A percentile compares a stretch with the other conserved stretches of the same genome.
These are phyloP conservation scores for Aspergillus sclerotiicarbonarius DNA, from an alignment of 495 filamentous ascomycete species.

Conservation along the genomic window DNA sequence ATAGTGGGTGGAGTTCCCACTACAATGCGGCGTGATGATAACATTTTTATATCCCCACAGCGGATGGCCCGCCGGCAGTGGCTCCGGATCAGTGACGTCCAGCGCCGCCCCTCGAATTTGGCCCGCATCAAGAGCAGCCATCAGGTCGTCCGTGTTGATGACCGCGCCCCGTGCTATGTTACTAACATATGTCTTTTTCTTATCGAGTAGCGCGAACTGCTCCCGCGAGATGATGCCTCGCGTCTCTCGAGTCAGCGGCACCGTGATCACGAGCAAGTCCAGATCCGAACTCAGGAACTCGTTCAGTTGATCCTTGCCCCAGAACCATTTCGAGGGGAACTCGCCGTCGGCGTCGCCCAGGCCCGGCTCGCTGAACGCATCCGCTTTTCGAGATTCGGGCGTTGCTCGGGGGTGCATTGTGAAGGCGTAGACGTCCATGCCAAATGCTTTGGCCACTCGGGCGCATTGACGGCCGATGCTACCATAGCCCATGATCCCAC, in stretches of 20 bases:
- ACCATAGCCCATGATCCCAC: conserved; percentile 71
- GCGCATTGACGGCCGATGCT: conserved; percentile 68
- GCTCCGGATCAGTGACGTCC: conserved; percentile 79
- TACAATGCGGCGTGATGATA: conserved; percentile 71
- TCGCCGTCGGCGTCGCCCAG: conserved; percentile 69
- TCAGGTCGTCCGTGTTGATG: conserved; percentile 61
- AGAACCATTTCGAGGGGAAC: conserved; percentile 65
- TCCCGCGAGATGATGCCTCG: conserved; percentile 51
- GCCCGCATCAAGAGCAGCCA: conserved; percentile 53
- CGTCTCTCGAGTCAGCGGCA: conserved; percentile 66
- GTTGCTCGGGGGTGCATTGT: conserved; percentile 41
- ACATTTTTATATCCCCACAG: conserved; percentile 65
- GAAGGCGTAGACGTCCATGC: conserved; percentile 74
- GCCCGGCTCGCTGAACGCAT: conserved; percentile 62
- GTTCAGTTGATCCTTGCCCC: conserved; percentile 56
- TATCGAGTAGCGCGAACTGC: conserved; percentile 61
- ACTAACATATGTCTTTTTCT: conserved; percentile 56
- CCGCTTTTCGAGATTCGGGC: conserved; percentile 52
- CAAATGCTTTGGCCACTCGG: conserved; percentile 60
- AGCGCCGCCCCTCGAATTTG: conserved; percentile 65
- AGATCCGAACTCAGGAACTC: conserved; percentile 61
- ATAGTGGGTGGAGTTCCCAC: conserved; percentile 56
- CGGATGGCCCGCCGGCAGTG: conserved; percentile 60
- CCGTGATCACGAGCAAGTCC: conserved; percentile 63
- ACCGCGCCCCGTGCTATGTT: conserved; percentile 70